phyloP scores from a whole-genome alignment of 306 rosid species.

The Astragalus membranaceus region DNA sequence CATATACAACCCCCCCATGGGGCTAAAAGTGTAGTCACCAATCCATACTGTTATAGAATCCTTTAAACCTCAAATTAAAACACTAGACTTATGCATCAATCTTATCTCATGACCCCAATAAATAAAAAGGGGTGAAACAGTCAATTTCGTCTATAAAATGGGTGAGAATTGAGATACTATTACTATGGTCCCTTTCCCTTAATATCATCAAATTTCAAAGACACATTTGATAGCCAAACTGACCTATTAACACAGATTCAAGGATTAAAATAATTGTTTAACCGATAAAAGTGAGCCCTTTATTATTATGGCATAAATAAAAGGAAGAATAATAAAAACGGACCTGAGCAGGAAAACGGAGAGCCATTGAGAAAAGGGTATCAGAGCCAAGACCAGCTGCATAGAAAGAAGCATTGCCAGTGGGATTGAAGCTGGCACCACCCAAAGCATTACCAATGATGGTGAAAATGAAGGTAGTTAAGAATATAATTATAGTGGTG shows the following conservation, averaged over 20 bases:
- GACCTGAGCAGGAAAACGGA: constrained; percentile 91
- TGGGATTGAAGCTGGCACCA: constrained; percentile 91
- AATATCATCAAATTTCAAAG: too few species aligned
- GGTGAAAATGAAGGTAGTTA: constrained; percentile 46
- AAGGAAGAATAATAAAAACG: too few species aligned
- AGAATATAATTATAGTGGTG: constrained; percentile 48
- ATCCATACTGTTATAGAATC: not conserved
- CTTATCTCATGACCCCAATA: too few species aligned
- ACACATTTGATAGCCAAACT: too few species aligned
- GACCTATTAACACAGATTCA: too few species aligned
- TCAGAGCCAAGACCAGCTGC: constrained; percentile 73
- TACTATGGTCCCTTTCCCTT: too few species aligned
- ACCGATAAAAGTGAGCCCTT: too few species aligned
- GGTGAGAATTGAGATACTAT: too few species aligned
- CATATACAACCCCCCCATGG: not conserved
- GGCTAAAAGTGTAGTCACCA: not conserved
- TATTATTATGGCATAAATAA: too few species aligned
- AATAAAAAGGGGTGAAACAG: too few species aligned
- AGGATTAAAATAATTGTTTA: too few species aligned
- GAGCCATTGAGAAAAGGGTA: constrained; percentile 77
- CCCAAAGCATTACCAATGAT: constrained; percentile 58
- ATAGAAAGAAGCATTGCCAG: constrained; percentile 66
- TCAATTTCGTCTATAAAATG: too few species aligned
- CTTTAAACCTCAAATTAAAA: not conserved
- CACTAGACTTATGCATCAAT: not conserved